phyloP scores from a whole-genome alignment of 495 filamentous ascomycete species.

The Pyrenula aspistea region DNA sequence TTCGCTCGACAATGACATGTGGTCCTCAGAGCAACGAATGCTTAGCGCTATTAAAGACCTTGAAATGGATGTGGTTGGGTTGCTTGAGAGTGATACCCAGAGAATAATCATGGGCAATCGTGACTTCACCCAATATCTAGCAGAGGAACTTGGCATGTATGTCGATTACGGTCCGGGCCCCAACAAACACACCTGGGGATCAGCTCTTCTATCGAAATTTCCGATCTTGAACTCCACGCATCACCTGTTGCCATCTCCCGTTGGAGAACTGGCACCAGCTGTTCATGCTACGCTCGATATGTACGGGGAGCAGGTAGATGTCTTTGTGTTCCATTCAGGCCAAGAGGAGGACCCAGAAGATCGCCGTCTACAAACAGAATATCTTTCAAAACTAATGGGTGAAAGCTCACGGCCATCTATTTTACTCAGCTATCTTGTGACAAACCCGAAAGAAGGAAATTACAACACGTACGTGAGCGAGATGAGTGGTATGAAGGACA shows the following conservation, averaged over 20 bases:
- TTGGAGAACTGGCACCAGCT: slow-evolving; percentile 89
- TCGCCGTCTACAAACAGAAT: slow-evolving; percentile 75
- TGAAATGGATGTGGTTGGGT: slow-evolving; percentile 87
- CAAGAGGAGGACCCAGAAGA: slow-evolving; percentile 97
- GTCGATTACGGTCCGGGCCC: slow-evolving; percentile 95
- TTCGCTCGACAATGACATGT: slow-evolving; percentile 97
- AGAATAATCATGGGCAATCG: slow-evolving; percentile 99
- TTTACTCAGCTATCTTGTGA: slow-evolving; percentile 85
- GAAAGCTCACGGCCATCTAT: slow-evolving; percentile 69
- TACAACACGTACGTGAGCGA: slow-evolving; percentile 95
- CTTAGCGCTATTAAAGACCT: slow-evolving; percentile 84
- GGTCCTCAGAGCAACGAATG: slow-evolving; percentile 90
- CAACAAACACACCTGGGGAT: slow-evolving; percentile 98
- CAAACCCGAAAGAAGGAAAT: slow-evolving; percentile 79
- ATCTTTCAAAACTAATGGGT: slow-evolving; percentile 82
- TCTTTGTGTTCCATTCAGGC: slow-evolving; percentile 97
- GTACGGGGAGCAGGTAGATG: slow-evolving; percentile 82
- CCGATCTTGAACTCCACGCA: slow-evolving; percentile 96
- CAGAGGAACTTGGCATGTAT: slow-evolving; percentile 96
- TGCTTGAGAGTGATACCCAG: slow-evolving; percentile 88
- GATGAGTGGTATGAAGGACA: slow-evolving; percentile 82
- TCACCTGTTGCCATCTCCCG: slow-evolving; percentile 84
- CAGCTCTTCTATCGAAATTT: slow-evolving; percentile 89
- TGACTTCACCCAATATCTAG: slow-evolving; percentile 89
- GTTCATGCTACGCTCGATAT: slow-evolving; percentile 91